Base-by-base conservation (phyloP, 2,329 filamentous ascomycete genomes). In the Ceratocystis cubensis region DNA sequence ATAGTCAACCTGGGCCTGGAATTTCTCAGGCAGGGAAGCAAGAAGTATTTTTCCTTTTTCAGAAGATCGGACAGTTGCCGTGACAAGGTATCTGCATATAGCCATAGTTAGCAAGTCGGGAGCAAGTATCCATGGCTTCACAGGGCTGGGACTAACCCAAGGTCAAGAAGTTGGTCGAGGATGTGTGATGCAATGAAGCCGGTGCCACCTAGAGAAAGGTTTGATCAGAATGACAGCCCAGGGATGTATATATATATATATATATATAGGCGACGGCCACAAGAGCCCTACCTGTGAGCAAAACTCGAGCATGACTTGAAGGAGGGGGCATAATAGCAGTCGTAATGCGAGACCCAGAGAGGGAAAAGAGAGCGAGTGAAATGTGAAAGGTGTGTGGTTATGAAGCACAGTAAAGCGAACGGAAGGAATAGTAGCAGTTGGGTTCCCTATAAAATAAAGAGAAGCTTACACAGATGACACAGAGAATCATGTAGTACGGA, bases 101-200 rank as follows among this genome's bases (percentile, higher is more conserved):
- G 20, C 30, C 8, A n/a, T 8, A 30, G 53, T 44, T n/a, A 53
- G 63, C 10, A 25, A 57, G 2, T 15, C 48, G 15, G 13, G 45
- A 17, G 17, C 20, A 45, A 30, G 45, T 5, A 8, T 57, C 15
- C 3, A 41, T 13, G 37, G 30, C 20, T 37, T 7, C 17, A 44
- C 57, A 33, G 46, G 6, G 15, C n/a, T 15, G 30, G 10, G 5
- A 59, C 66, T 30, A 41, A 68, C 66, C 50, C 30, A 7, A 30
- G 7, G 22, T 68, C 72, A 22, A 83, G 72, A 3, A 83, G 73
- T 15, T 73, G 71, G 64, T 82, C 78, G 5, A 83, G 75, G 44
- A 82, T 73, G 65, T 83, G 80, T 1, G 80, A 80, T 33, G 80
- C 81, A 63, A 83, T 81, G 71, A 83, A 83, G 56, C 81, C 80